Conservation (phyloP, 2,329 filamentous ascomycete genomes). For the Thielaviopsis populi region DNA sequence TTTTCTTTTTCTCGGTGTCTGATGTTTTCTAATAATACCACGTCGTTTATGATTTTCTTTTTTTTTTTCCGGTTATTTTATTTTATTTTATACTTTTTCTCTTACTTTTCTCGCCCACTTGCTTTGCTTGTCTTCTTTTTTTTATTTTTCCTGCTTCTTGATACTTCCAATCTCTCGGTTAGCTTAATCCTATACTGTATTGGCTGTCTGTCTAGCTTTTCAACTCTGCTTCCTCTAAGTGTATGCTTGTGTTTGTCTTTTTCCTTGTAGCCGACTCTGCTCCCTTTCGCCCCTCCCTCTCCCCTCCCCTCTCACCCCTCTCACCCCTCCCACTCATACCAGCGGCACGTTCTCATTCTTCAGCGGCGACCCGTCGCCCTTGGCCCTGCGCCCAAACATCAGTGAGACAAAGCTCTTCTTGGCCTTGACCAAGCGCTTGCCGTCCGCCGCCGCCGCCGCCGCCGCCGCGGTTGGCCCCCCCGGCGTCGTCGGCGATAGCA, state of each 20-base stretch:
- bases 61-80: background rate
- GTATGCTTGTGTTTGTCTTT: background rate
- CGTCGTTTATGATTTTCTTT: background rate
- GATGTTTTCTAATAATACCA: constrained; percentile 10
- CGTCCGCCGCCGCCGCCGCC: background rate
- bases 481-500: background rate
- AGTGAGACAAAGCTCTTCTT: constrained; percentile 34
- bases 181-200: background rate
- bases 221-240: background rate
- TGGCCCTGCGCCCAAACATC: constrained; percentile 24
- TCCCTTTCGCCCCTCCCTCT: too few relatives aligned
- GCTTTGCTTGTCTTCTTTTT: background rate
- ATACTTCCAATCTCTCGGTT: background rate
- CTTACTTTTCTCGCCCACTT: background rate
- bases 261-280: background rate
- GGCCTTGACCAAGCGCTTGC: constrained; percentile 21
- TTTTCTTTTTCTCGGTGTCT: constrained; percentile 2
- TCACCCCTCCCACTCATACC: background rate
- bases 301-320: too few relatives aligned
- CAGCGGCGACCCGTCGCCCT: constrained; percentile 3
- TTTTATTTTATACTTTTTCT: background rate
- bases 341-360: constrained; percentile 1
- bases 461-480: background rate
- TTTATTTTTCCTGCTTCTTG: background rate
- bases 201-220: background rate